These are phyloP conservation scores for Lentinula aciculospora DNA, from an alignment of 768 basidiomycete species.

Conservation along the genomic window DNA sequence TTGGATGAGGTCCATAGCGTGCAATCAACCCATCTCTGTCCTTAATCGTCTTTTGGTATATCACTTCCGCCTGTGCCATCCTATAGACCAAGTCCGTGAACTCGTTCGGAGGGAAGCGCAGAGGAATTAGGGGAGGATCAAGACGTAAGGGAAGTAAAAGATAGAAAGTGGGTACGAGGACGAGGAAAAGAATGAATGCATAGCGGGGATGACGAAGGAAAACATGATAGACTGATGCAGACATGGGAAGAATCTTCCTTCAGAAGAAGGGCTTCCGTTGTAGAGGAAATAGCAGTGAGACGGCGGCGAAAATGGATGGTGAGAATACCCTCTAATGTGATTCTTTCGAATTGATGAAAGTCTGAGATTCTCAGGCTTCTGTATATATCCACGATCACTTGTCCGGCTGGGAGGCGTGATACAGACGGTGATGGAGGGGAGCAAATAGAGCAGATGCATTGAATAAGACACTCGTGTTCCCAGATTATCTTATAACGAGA, in stretches of 20 bases:
- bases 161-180: constrained; percentile 39
- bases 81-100: constrained; percentile 33
- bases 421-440: neutral
- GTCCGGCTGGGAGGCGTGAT: neutral
- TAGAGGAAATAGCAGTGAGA: neutral
- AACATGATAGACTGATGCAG: neutral
- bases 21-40: constrained; percentile 43
- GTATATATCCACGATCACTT: neutral
- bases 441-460: neutral
- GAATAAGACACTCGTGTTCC: too few relatives aligned
- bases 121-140: constrained; percentile 26
- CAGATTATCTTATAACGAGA: too few relatives aligned
- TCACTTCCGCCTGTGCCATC: constrained; percentile 34
- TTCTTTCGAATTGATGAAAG: neutral
- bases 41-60: constrained; percentile 37
- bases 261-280: neutral
- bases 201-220: constrained; percentile 47
- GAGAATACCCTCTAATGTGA: neutral
- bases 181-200: constrained; percentile 33
- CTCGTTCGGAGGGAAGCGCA: constrained; percentile 21
- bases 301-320: neutral
- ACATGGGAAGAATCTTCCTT: neutral
- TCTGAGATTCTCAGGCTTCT: neutral
- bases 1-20: constrained; percentile 46
- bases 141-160: constrained; percentile 34